phyloP scores from a whole-genome alignment of 2,329 filamentous ascomycete genomes.

The Spiromastix sp. region DNA sequence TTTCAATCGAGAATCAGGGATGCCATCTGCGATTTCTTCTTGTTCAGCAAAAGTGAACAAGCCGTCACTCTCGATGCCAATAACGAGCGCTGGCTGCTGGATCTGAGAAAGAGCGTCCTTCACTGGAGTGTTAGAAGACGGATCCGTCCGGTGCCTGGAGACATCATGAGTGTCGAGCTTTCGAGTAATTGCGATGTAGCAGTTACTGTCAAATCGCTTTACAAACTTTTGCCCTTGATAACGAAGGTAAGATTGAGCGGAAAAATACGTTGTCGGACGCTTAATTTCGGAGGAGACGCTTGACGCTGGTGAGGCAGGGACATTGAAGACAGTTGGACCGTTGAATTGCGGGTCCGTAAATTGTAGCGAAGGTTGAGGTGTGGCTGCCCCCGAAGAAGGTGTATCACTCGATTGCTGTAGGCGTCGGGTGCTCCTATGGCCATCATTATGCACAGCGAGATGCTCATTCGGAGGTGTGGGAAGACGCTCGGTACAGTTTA shows the following conservation, averaged over 20 bases:
- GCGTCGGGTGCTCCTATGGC: constrained; percentile 53
- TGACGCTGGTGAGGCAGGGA: constrained; percentile 26
- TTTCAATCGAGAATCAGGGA: constrained; percentile 66
- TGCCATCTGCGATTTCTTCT: constrained; percentile 74
- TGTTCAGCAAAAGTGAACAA: constrained; percentile 97
- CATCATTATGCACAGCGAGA: constrained; percentile 75
- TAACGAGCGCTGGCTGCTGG: constrained; percentile 76
- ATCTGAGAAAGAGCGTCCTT: constrained; percentile 69
- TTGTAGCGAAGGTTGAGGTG: constrained; percentile 20
- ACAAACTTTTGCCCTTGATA: constrained; percentile 98
- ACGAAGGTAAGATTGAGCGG: constrained; percentile 90
- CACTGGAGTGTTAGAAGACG: constrained; percentile 40
- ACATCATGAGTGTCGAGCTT: constrained; percentile 97
- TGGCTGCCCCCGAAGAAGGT: constrained; percentile 10
- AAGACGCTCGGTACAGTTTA: constrained; percentile 55
- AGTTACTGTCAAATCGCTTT: constrained; percentile 93
- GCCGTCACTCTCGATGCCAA: constrained; percentile 92
- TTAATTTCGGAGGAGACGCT: constrained; percentile 14
- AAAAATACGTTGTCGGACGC: constrained; percentile 76
- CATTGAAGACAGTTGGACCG: constrained; percentile 47
- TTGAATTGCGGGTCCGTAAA: constrained; percentile 60
- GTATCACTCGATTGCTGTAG: constrained; percentile 16
- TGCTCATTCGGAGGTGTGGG: constrained; percentile 58
- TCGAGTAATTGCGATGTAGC: constrained; percentile 96
- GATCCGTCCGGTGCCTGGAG: constrained; percentile 56